Conservation (phyloP, 169 alveolate genomes). For the Plasmodium berghei region DNA sequence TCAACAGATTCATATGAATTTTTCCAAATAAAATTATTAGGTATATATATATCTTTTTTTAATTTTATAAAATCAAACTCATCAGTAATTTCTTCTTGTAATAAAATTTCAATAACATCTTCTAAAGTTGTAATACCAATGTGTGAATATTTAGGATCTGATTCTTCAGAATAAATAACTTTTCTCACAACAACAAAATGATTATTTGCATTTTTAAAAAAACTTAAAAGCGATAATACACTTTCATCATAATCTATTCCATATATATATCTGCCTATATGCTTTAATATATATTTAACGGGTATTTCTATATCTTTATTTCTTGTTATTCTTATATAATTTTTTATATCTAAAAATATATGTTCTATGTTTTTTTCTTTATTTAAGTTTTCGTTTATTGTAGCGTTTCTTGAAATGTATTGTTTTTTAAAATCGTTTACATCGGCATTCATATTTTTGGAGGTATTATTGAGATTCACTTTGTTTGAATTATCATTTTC, state of each 20-base stretch:
- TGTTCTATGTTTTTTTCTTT: constrained; percentile 67
- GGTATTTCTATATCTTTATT: constrained; percentile 66
- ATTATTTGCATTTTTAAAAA: constrained; percentile 60
- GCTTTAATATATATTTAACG: constrained; percentile 55
- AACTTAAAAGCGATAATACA: constrained; percentile 41
- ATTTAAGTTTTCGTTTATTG: constrained; percentile 60
- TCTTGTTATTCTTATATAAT: constrained; percentile 31
- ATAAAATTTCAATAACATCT: constrained; percentile 64
- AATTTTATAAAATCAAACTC: constrained; percentile 60
- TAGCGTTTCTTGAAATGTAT: constrained; percentile 10
- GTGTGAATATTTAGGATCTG: constrained; percentile 83
- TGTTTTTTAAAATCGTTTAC: background rate
- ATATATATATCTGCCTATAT: constrained; percentile 68
- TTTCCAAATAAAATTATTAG: constrained; percentile 64
- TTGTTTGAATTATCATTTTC: background rate
- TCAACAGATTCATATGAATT: constrained; percentile 32
- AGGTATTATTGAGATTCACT: background rate
- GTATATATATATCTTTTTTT: constrained; percentile 31
- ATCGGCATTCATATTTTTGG: background rate
- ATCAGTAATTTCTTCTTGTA: constrained; percentile 67
- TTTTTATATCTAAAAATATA: constrained; percentile 46
- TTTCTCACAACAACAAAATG: constrained; percentile 83
- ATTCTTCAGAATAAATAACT: constrained; percentile 71
- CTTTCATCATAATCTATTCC: constrained; percentile 72
- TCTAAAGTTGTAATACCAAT: constrained; percentile 83